Percentiles rank a stretch among this genome's conserved stretches.
Conservation (phyloP, 805 yeast species). For the Ogataea populi-albae region DNA sequence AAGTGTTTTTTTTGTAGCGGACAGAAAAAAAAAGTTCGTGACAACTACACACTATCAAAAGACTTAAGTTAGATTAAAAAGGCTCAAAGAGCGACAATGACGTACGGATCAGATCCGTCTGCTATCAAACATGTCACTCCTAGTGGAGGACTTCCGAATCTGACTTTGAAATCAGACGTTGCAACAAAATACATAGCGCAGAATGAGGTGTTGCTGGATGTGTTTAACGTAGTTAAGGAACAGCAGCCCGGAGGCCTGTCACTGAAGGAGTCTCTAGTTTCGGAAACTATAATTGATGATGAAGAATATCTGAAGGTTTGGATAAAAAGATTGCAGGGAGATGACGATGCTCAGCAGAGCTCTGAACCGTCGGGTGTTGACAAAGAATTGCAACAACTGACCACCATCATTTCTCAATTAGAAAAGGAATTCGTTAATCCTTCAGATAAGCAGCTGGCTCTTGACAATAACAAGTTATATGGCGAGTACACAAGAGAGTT, state of each 20-base stretch:
- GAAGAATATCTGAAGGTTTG: conserved; percentile 15
- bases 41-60: too few species aligned
- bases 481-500: conserved; percentile 18
- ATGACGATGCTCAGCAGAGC: conserved; percentile 4
- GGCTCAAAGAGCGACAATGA: conserved; percentile 8
- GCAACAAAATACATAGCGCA: conserved; percentile 33
- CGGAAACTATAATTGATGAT: conserved; percentile 17
- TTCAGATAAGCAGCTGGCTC: conserved; percentile 13
- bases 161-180: conserved; percentile 33
- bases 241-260: conserved; percentile 16
- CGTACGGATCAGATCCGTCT: conserved; percentile 20
- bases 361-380: conserved; percentile 3
- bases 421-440: conserved; percentile 25
- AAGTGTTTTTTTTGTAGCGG: conserved; percentile 2
- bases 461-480: conserved; percentile 20
- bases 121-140: conserved; percentile 25
- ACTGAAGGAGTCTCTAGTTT: conserved; percentile 19
- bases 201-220: conserved; percentile 30
- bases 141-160: conserved; percentile 24
- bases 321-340: conserved; percentile 13
- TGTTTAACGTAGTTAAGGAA: conserved; percentile 14
- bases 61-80: not conserved
- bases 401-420: conserved; percentile 12
- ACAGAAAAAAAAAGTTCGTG: conserved; percentile 1
- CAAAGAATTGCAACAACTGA: conserved; percentile 12